Evolutionary conservation across 2,329 filamentous ascomycete species (phyloP), one percentile per base, ranked within the genome.

Genomic region (Chrysosporium queenslandicum): DNA sequence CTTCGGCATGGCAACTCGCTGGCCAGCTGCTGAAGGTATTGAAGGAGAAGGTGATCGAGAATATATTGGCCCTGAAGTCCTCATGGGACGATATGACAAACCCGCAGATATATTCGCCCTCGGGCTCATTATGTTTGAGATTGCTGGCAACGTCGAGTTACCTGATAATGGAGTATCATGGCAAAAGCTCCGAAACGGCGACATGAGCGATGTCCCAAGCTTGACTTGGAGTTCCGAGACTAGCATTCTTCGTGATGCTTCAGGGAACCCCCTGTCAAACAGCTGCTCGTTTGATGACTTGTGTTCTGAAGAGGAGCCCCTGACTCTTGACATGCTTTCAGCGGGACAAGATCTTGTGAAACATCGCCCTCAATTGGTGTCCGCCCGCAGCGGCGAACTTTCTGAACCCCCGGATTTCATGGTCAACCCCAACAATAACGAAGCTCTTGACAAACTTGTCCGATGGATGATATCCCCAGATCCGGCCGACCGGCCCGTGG

Each of bases 31-130:
- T 43, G 76, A 80, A 51, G 81, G 83, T 52, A 85, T 92, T 55
- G 89, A 96, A 59, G 85, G 87, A 39, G 92, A 98, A 71, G 92
- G 92, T 29, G 92, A 98, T 66, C 86, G 92, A 46, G 87, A 95
- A 66, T 98, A 98, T 66, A 91, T 98, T 65, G 91, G 87, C 0
- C 90, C 90, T 0, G 92, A 98, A 68, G 88, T 95, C 56, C 80
- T 98, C 18, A 81, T 81, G 63, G 91, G 90, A 39, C 80, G 83
- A 57, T 92, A 86, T 60, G 89, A 94, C 70, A 92, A 91, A 67
- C 86, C 91, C 34, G 86, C 89, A 32, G 92, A 98, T 68, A 80
- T 98, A 47, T 98, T 96, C 68, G 87, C 92, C 9, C 80, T 98
- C 27, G 92, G 92, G 48, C 80, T 97, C 61, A 94, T 97, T 68